Base-by-base conservation (phyloP, 306 rosid species). In the Castanea mollissima region DNA sequence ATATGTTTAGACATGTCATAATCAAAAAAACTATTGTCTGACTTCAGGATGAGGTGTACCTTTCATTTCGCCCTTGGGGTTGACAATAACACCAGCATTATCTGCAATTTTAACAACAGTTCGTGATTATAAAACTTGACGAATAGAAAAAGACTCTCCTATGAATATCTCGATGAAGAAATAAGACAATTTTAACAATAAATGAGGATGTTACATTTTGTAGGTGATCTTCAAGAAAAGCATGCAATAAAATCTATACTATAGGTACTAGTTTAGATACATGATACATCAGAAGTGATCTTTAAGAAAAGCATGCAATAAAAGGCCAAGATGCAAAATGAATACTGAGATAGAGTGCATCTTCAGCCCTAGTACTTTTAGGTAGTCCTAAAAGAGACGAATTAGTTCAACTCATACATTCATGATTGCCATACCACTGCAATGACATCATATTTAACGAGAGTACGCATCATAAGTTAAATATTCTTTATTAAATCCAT, bases 61-160 rank as follows among this genome's bases (percentile, higher is more conserved):
- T 83, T 94, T 94, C 97, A 94, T 92, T 74, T 94, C 96, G 3
- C 98, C 98, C 81, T 94, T 94, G 21, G 96, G 97, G 78, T 94
- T 90, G 46, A 94, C 97, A 76, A 94, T 90, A 2, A 92, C 97
- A 31, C 98, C 93, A 29, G 97, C 97, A 76, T 94, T 94, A 84
- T 94, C 96, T 93, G 94, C 82, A 78, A 5, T 57, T 20, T 10
- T 7, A 20, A 20, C 12, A 57, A 19, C 27, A 57, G 63, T 23
- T 57, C 29, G 0, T 57, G 27, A n/a, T 57, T 18, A 57, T 27
- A 57, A 19, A 57, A 57, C 25, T 57, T 57, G 5, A 57, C 13
- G 13, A 57, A 57, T 7, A 57, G 4, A 57, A 20, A n/a, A 9
- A 8, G 63, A 57, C 20, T 57, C 29, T 20, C 12, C 63, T n/a